phyloP scores from a whole-genome alignment of 441 rosid genomes.

The Iberis amara region DNA sequence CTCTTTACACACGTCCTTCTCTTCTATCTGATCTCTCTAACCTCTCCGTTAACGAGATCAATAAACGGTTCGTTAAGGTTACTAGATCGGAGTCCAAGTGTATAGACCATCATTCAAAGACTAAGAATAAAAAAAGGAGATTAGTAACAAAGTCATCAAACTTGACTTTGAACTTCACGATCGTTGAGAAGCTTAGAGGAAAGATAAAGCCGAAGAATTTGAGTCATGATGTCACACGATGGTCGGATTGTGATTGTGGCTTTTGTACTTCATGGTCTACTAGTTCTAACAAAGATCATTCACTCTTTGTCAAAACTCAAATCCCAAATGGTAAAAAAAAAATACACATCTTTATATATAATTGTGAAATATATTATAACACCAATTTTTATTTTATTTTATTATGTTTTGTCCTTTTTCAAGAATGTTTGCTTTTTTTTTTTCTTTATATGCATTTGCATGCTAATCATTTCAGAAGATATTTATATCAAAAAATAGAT shows the following conservation, averaged over 20 bases:
- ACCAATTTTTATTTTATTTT: no score
- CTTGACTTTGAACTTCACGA: constrained; percentile 52
- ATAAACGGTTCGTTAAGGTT: constrained; percentile 34
- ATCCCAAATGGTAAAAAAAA: constrained; percentile 44
- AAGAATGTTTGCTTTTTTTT: no score
- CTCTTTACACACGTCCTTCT: constrained; percentile 76
- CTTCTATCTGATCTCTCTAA: constrained; percentile 47
- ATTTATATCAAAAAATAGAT: no score
- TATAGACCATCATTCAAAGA: constrained; percentile 32
- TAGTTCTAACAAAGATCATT: constrained; percentile 37
- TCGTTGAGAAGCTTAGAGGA: constrained; percentile 72
- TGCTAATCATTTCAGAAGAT: no score
- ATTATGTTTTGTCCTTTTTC: no score
- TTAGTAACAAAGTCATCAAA: constrained; percentile 31
- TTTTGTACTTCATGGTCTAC: constrained; percentile 59
- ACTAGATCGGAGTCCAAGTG: constrained; percentile 34
- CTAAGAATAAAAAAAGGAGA: constrained; percentile 38
- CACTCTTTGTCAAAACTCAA: constrained; percentile 60
- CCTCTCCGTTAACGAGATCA: constrained; percentile 41
- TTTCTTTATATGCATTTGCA: no score
- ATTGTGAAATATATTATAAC: no score
- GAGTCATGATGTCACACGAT: constrained; percentile 46
- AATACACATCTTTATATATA: no score
- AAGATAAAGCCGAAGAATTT: constrained; percentile 43
- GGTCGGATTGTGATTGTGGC: constrained; percentile 89